Conservation (phyloP, 148 eudicot species). For the Drosera capensis region DNA sequence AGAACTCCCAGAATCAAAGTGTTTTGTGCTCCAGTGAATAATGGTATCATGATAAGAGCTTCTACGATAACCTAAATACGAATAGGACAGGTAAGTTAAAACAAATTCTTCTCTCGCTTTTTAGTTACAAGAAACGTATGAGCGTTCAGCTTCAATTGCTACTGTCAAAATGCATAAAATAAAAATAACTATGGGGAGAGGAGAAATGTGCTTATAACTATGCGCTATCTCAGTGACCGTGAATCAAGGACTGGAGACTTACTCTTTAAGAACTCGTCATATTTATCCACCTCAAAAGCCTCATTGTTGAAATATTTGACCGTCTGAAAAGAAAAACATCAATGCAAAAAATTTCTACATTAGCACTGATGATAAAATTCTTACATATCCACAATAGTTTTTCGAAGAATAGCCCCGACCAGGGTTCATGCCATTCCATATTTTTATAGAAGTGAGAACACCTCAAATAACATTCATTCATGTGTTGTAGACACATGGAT, state of each 20-base stretch:
- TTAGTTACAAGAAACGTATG: too few relatives aligned
- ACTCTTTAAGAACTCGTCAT: slow-evolving; percentile 77
- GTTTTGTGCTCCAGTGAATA: too few relatives aligned
- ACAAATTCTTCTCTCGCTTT: too few relatives aligned
- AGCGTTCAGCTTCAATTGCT: too few relatives aligned
- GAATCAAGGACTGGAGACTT: slow-evolving; percentile 25
- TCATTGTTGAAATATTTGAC: slow-evolving; percentile 97
- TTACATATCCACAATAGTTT: neutral
- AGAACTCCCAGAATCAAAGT: too few relatives aligned
- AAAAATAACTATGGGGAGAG: neutral
- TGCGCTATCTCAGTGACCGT: neutral
- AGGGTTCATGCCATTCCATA: neutral
- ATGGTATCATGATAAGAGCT: too few relatives aligned
- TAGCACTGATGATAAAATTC: neutral
- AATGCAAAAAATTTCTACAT: neutral
- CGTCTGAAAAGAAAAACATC: slow-evolving; percentile 32
- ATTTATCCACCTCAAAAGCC: slow-evolving; percentile 66
- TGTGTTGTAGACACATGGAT: neutral
- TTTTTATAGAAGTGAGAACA: neutral
- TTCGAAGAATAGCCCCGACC: neutral
- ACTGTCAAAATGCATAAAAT: too few relatives aligned
- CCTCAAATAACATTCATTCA: neutral
- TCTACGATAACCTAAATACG: too few relatives aligned
- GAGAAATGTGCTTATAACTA: neutral
- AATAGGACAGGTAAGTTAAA: too few relatives aligned